Evolutionary conservation across 768 basidiomycete species (phyloP).

Genomic region (Rhizopogon salebrosus): DNA sequence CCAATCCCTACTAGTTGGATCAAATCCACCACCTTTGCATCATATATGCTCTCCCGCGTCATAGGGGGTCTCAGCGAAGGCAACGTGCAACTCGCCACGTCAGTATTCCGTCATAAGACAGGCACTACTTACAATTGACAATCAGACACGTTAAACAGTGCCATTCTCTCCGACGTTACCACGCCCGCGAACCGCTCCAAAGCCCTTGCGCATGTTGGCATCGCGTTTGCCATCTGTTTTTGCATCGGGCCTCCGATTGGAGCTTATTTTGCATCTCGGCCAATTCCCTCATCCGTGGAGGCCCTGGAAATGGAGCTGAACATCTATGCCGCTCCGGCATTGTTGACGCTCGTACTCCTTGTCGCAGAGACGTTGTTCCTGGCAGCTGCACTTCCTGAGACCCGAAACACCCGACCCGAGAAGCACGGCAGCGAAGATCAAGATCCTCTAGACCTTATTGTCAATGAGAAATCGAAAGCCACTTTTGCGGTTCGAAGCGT

Average conservation of each 20-base stretch:
- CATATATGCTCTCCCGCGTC: conserved; percentile 84
- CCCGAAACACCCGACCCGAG: conserved; percentile 43
- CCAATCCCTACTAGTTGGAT: conserved; percentile 59
- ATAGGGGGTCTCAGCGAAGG: conserved; percentile 95
- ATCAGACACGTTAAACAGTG: conserved; percentile 40
- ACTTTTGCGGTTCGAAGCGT: conserved; percentile 14
- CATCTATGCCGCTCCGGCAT: conserved; percentile 86
- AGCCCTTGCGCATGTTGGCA: conserved; percentile 87
- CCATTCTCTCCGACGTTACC: conserved; percentile 90
- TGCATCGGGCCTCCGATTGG: conserved; percentile 90
- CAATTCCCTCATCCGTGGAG: conserved; percentile 56
- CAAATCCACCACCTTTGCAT: conserved; percentile 83
- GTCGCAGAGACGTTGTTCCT: conserved; percentile 79
- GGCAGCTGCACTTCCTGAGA: conserved; percentile 76
- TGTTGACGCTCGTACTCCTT: conserved; percentile 75
- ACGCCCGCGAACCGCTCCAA: conserved; percentile 74
- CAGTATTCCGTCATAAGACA: conserved; percentile 25
- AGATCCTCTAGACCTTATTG: conserved; percentile 11
- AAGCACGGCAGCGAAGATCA: conserved; percentile 14
- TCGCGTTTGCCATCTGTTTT: conserved; percentile 96
- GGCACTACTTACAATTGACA: not conserved
- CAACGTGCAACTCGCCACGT: conserved; percentile 96
- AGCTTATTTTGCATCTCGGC: conserved; percentile 91
- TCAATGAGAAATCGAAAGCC: conserved; percentile 14
- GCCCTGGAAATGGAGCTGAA: conserved; percentile 67